phyloP scores from a whole-genome alignment of 805 yeast genomes.

The Lachancea mirantina region DNA sequence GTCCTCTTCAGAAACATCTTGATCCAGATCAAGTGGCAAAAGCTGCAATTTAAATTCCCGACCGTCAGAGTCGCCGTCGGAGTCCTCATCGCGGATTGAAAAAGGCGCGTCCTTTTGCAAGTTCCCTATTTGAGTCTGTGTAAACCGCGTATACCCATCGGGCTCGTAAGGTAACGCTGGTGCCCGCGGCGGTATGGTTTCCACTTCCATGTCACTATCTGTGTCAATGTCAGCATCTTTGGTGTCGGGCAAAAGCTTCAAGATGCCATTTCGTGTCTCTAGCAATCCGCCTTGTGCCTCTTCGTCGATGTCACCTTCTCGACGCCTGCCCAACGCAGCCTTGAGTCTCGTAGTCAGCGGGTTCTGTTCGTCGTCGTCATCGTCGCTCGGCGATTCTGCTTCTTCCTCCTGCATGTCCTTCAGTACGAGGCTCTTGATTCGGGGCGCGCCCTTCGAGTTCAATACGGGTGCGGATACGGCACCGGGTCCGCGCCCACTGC shows the following conservation, averaged over 20 bases:
- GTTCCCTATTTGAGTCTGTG: slow-evolving; percentile 26
- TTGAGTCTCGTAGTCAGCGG: slow-evolving; percentile 22
- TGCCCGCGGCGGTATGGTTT: slow-evolving; percentile 37
- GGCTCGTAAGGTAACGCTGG: slow-evolving; percentile 40
- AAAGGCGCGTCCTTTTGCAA: slow-evolving; percentile 20
- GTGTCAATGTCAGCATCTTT: slow-evolving; percentile 9
- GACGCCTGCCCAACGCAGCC: slow-evolving; percentile 29
- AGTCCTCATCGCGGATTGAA: slow-evolving; percentile 21
- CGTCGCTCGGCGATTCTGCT: slow-evolving; percentile 15
- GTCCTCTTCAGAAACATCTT: slow-evolving; percentile 22
- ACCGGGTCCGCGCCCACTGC: slow-evolving; percentile 4
- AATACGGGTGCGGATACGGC: slow-evolving; percentile 18
- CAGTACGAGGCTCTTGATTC: slow-evolving; percentile 24
- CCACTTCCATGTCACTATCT: slow-evolving; percentile 39
- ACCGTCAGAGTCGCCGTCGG: slow-evolving; percentile 15
- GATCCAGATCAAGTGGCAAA: slow-evolving; percentile 11
- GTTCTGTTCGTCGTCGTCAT: slow-evolving; percentile 15
- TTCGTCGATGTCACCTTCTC: slow-evolving; percentile 16
- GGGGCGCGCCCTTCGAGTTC: slow-evolving; percentile 22
- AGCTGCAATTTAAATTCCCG: slow-evolving; percentile 19
- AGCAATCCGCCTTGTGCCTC: slow-evolving; percentile 10
- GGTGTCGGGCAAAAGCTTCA: slow-evolving; percentile 11
- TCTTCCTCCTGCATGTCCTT: slow-evolving; percentile 20
- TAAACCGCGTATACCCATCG: slow-evolving; percentile 36
- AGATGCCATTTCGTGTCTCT: slow-evolving; percentile 11